Evolutionary conservation across 1,139 yeast species (phyloP), one percentile per base, ranked within the genome.

Genomic region (Yamadazyma siamensis): DNA sequence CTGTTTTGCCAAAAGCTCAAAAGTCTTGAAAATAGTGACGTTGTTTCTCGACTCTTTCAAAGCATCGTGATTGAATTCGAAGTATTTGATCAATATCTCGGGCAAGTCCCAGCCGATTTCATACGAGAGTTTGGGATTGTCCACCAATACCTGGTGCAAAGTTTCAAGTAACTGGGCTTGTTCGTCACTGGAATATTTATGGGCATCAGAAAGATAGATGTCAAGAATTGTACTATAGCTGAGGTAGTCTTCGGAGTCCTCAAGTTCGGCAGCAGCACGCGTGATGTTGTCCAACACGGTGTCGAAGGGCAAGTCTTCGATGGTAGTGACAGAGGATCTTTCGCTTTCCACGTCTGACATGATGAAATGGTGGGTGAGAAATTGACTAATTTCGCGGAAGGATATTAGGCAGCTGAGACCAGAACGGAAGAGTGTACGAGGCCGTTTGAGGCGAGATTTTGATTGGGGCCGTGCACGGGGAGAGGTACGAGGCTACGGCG

Each of bases 91-190:
- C 13, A 88, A 46, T 26, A 84, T 50, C 19, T 65, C 70, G 0
- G 95, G 96, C 14, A 88, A 51, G 52, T 88, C 96, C 96, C 96
- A 88, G 2, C 94, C 95, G 36, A 86, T 75, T 44, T 82, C 85
- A 36, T 71, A 62, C 0, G 79, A 63, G 21, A 86, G 54, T n/a
- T 66, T 65, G 16, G 64, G 52, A 46, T 79, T 57, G 1, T 50
- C 51, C 2, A 49, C 40, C 19, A 58, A 49, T 2, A 59, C 41
- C 2, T 44, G 42, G 15, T 51, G 39, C 20, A 86, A 52, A 1
- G 75, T 57, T 0, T 51, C 59, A 26, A 62, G 50, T 15, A 86
- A 49, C 10, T 59, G 51, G 6, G 61, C 67, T 30, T 75, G 69
- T 35, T 82, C 86, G 0, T 61, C 71, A 28, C 59, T 58, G 13